Conservation (phyloP, 176 grass and related monocot genomes). For the Oryza meridionalis region DNA sequence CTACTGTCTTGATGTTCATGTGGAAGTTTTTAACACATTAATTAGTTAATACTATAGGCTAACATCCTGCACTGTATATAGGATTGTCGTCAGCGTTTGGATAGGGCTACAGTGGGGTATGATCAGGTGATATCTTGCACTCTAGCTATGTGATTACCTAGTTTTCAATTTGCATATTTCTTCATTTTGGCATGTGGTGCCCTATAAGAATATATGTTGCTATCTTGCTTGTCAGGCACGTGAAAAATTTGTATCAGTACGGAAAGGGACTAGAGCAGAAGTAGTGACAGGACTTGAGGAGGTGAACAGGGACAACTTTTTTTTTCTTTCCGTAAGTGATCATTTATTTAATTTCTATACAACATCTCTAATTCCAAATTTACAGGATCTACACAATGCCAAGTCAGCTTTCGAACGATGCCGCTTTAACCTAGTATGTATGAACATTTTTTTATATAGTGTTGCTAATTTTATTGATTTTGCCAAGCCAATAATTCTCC, state of each 20-base stretch:
- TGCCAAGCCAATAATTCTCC: slow-evolving; percentile 30
- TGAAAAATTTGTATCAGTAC: slow-evolving; percentile 92
- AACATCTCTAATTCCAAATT: slow-evolving; percentile 37
- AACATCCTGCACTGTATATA: slow-evolving; percentile 37
- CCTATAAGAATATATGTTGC: slow-evolving; percentile 37
- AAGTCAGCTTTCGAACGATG: slow-evolving; percentile 90
- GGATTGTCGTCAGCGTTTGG: slow-evolving; percentile 87
- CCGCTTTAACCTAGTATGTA: slow-evolving; percentile 97
- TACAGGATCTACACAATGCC: slow-evolving; percentile 88
- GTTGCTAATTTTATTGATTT: slow-evolving; percentile 37
- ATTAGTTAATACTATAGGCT: slow-evolving; percentile 35
- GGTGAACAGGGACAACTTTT: slow-evolving; percentile 34
- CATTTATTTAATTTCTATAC: slow-evolving; percentile 37
- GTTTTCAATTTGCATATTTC: slow-evolving; percentile 24
- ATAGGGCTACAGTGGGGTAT: slow-evolving; percentile 89
- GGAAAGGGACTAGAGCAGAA: slow-evolving; percentile 84
- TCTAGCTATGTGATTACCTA: slow-evolving; percentile 26
- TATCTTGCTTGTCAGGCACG: slow-evolving; percentile 67
- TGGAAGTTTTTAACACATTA: slow-evolving; percentile 36
- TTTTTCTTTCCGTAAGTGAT: slow-evolving; percentile 10
- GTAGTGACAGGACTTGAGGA: slow-evolving; percentile 86
- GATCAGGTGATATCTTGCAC: slow-evolving; percentile 73
- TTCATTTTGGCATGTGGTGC: slow-evolving; percentile 22
- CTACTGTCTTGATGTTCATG: slow-evolving; percentile 28
- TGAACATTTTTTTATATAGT: slow-evolving; percentile 34